phyloP scores from a whole-genome alignment of 169 alveolate species.

The Plasmodium gaboni region DNA sequence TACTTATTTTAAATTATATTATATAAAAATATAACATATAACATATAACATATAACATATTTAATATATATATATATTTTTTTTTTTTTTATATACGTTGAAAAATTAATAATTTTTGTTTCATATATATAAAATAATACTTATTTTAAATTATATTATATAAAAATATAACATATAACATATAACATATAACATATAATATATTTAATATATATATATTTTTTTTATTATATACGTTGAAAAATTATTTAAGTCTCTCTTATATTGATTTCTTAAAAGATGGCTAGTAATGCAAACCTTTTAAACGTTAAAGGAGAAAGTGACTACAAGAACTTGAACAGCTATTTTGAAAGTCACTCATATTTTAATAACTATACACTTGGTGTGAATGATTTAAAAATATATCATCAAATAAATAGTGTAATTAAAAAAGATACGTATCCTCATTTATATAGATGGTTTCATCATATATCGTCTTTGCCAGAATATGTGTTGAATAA shows the following conservation, averaged over 20 bases:
- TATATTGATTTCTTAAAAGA: background rate
- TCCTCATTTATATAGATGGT: constrained; percentile 75
- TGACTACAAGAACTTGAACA: constrained; percentile 45
- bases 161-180: no score
- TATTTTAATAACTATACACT: constrained; percentile 37
- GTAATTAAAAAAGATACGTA: constrained; percentile 34
- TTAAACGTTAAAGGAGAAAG: constrained; percentile 60
- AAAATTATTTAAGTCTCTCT: background rate
- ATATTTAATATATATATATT: no score
- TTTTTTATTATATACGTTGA: no score
- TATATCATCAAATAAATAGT: constrained; percentile 39
- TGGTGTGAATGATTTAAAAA: constrained; percentile 57
- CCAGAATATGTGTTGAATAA: constrained; percentile 27
- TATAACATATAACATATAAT: no score
- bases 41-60: no score
- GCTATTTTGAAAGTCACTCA: constrained; percentile 47
- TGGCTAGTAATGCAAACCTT: constrained; percentile 61
- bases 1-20: no score
- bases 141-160: no score
- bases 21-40: no score
- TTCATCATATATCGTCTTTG: constrained; percentile 45
- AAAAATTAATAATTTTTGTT: background rate
- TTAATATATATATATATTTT: no score
- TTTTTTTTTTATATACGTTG: no score
- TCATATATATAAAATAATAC: no score